Conservation (phyloP, 495 filamentous ascomycete genomes). For the Podospora pseudocomata region DNA sequence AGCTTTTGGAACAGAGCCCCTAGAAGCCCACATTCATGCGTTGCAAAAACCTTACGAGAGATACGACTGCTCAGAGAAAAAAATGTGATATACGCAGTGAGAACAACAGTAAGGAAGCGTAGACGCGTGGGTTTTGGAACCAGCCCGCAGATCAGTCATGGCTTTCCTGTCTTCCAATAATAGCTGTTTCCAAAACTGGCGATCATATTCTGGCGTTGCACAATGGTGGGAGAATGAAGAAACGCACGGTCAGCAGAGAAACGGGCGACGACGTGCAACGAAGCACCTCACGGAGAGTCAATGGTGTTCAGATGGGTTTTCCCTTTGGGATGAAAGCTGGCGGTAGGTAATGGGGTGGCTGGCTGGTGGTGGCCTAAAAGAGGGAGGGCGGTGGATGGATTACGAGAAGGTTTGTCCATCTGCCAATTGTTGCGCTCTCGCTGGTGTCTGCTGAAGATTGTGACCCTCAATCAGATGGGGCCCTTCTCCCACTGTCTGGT, state of each 20-base stretch:
- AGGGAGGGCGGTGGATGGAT: not conserved
- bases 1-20: not conserved
- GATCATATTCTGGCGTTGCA: conserved; percentile 4
- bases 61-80: not conserved
- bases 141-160: not conserved
- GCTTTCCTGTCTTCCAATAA: not conserved
- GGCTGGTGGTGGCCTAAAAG: not conserved
- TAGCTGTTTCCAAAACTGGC: conserved; percentile 5
- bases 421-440: conserved; percentile 1
- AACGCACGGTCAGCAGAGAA: not conserved
- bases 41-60: not conserved
- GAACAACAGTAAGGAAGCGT: not conserved
- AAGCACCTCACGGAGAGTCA: not conserved
- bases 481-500: not conserved
- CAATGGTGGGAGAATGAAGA: not conserved
- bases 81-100: not conserved
- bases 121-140: not conserved
- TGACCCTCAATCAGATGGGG: not conserved
- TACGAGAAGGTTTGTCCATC: not conserved
- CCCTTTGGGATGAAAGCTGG: not conserved
- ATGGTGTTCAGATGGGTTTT: not conserved
- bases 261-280: not conserved
- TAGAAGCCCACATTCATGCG: not conserved
- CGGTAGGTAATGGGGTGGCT: not conserved
- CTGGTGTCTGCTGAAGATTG: conserved; percentile 1